Evolutionary conservation across 257 asterid species (phyloP), one percentile per base, ranked within the genome.

Genomic region (Przewalskia tangutica): DNA sequence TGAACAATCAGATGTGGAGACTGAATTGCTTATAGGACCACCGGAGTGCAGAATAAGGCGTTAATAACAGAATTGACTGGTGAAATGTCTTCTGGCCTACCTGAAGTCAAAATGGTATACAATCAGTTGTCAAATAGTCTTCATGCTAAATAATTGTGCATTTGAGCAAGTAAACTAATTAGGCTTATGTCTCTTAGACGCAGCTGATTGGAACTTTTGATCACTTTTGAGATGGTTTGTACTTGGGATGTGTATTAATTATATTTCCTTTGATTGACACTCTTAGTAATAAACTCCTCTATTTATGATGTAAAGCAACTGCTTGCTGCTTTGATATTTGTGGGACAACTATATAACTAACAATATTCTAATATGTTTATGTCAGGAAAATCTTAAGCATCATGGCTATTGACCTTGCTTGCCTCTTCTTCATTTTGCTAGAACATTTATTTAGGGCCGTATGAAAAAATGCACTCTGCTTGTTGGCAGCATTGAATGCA

Each of bases 1-100:
- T 65, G 98, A 92, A 82, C 86, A 89, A 55, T 91, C 94, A 32
- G 98, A 95, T 51, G 97, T 95, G 77, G 98, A 93, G 86, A 95
- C 99, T 8, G 97, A 92, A 38, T 65, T 95, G 88, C 90, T 90
- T 87, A 95, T 95, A 34, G 99, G 98, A 32, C 91, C 76, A 7
- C 99, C 98, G 0, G 94, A 92, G 86, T 77, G 86, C 38, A 90
- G 97, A 89, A 81, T 77, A 18, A 91, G 87, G 87, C 97, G 85
- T 48, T 32, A 10, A 2, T 14, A 6, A 14, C 75, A 78, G 73
- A 86, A 75, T 55, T 78, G 77, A 86, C 6, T 9, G 40, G 17
- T 9, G 73, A 76, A 38, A 17, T 18, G 8, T 70, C 27, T 77
- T 65, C 32, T 8, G 23, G 27, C 11, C 42, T 34, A 27, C 7